These are phyloP conservation scores for Diaporthe citriasiana DNA, from an alignment of 2,329 filamentous ascomycete species.

Conservation along the genomic window DNA sequence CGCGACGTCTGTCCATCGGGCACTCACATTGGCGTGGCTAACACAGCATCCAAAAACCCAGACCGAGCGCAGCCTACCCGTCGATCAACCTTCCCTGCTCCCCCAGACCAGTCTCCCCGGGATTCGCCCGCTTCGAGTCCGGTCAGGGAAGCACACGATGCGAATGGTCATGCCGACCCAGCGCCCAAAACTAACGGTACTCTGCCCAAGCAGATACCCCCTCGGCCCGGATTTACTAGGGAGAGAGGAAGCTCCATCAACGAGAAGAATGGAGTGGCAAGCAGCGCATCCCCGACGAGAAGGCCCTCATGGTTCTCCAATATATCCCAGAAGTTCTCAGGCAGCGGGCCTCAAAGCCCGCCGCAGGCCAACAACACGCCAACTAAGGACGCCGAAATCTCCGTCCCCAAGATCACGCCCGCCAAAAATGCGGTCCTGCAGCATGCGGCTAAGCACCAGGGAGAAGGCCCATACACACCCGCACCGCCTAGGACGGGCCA, in stretches of 20 bases:
- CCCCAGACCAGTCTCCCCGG: constrained; percentile 42
- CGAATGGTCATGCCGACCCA: constrained; percentile 34
- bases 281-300: constrained; percentile 59
- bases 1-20: not conserved
- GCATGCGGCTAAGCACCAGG: constrained; percentile 68
- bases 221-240: constrained; percentile 49
- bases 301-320: constrained; percentile 94
- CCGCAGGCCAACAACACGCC: constrained; percentile 51
- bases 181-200: constrained; percentile 39
- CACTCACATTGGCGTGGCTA: constrained; percentile 12
- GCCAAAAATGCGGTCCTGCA: constrained; percentile 72
- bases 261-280: constrained; percentile 52
- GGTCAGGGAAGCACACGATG: constrained; percentile 40
- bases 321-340: constrained; percentile 92
- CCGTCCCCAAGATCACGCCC: constrained; percentile 63
- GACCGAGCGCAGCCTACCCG: constrained; percentile 40
- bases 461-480: constrained; percentile 78
- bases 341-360: constrained; percentile 52
- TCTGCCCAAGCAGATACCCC: constrained; percentile 49
- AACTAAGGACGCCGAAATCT: constrained; percentile 58
- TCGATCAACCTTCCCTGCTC: constrained; percentile 45
- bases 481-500: constrained; percentile 78
- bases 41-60: constrained; percentile 37
- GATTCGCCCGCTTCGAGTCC: constrained; percentile 41
- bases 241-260: constrained; percentile 50